phyloP scores from a whole-genome alignment of 2,329 filamentous ascomycete genomes.

The Pseudonectria buxi region DNA sequence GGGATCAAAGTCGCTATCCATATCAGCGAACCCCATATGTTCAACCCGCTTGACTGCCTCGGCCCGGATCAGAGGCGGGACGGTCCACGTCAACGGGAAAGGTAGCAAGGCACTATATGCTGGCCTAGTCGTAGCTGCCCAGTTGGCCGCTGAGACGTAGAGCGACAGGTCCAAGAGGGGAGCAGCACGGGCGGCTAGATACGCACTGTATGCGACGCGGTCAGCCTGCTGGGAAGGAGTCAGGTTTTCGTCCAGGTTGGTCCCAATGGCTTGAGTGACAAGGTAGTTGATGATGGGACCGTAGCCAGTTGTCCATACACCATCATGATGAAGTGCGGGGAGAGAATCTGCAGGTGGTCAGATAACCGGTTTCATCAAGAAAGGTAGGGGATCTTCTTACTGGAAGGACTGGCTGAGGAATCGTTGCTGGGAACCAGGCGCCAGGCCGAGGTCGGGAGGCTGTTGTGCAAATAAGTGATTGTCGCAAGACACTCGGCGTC shows the following conservation, averaged over 20 bases:
- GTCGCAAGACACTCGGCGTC: slow-evolving; percentile 85
- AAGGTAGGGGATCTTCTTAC: slow-evolving; percentile 39
- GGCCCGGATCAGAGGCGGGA: slow-evolving; percentile 66
- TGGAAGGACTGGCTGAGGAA: slow-evolving; percentile 61
- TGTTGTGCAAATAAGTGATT: slow-evolving; percentile 66
- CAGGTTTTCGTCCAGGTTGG: slow-evolving; percentile 34
- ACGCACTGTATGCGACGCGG: slow-evolving; percentile 52
- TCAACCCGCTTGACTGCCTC: slow-evolving; percentile 64
- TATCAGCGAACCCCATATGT: slow-evolving; percentile 59
- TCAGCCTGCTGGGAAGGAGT: slow-evolving; percentile 38
- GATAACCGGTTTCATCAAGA: slow-evolving; percentile 3
- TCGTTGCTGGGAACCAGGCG: slow-evolving; percentile 67
- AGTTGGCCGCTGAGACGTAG: slow-evolving; percentile 87
- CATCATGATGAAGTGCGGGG: slow-evolving; percentile 46
- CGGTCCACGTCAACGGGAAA: slow-evolving; percentile 82
- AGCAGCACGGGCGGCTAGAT: slow-evolving; percentile 67
- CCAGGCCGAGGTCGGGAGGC: slow-evolving; percentile 56
- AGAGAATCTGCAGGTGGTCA: slow-evolving; percentile 40
- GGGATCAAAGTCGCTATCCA: slow-evolving; percentile 53
- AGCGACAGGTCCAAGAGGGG: slow-evolving; percentile 79
- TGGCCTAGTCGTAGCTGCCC: slow-evolving; percentile 67
- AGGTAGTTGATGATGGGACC: slow-evolving; percentile 54
- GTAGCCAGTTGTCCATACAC: slow-evolving; percentile 54
- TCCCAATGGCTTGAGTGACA: slow-evolving; percentile 27
- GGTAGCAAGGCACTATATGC: slow-evolving; percentile 74